These are phyloP conservation scores for Haplosporangium sp. DNA, from an alignment of 371 early-diverging fungal genomes.

Conservation along the genomic window DNA sequence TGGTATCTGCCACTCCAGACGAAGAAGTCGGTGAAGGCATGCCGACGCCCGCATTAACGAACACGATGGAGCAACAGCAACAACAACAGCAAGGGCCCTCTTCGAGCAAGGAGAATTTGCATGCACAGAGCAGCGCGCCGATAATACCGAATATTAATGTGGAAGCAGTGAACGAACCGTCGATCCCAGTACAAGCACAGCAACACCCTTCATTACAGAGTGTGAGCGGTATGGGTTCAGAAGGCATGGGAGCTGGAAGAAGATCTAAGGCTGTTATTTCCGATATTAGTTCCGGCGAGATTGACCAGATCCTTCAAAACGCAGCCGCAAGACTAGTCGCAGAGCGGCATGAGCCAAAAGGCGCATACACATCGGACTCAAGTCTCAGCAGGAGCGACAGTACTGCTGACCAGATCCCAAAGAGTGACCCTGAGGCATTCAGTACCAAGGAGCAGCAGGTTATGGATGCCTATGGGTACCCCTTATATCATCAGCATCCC, in stretches of 20 bases:
- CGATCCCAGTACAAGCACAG: background rate
- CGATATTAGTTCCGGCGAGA: conserved; percentile 28
- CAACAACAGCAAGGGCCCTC: too few species aligned
- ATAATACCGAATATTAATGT: too few species aligned
- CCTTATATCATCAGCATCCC: background rate
- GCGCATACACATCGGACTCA: conserved; percentile 6
- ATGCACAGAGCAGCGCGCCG: too few species aligned
- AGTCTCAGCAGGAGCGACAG: background rate
- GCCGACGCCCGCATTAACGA: background rate
- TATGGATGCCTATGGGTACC: background rate
- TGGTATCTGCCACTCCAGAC: conserved; percentile 6
- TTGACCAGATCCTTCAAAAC: conserved; percentile 33
- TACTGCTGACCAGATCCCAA: background rate
- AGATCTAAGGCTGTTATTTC: conserved; percentile 33
- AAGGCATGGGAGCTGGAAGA: conserved; percentile 15
- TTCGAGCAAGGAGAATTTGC: too few species aligned
- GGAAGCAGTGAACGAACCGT: background rate
- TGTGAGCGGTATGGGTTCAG: background rate
- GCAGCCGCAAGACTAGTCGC: conserved; percentile 33
- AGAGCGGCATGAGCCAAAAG: conserved; percentile 17
- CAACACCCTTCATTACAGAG: conserved; percentile 7
- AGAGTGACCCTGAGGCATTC: too few species aligned
- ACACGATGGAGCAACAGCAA: background rate
- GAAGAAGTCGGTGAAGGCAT: background rate
- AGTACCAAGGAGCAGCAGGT: too few species aligned